These are phyloP conservation scores for Rhizopus stolonifer DNA, from an alignment of 371 early-diverging fungal species.

Conservation along the genomic window DNA sequence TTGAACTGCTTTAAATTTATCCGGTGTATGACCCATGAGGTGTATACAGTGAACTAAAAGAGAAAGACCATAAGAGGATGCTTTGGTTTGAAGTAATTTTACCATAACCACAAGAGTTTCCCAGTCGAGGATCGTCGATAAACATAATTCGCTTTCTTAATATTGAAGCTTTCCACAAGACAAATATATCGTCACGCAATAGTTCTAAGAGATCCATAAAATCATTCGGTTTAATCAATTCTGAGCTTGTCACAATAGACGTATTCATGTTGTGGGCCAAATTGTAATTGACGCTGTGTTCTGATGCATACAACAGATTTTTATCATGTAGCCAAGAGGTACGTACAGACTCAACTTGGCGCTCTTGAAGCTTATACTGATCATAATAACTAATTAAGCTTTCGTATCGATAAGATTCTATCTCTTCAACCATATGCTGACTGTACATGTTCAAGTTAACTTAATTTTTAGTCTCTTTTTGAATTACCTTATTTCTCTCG, in stretches of 20 bases:
- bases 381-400: slow-evolving; percentile 12
- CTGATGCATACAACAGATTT: background rate
- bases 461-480: background rate
- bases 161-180: slow-evolving; percentile 61
- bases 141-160: slow-evolving; percentile 56
- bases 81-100: no score
- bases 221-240: slow-evolving; percentile 22
- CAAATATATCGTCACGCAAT: slow-evolving; percentile 55
- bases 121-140: slow-evolving; percentile 49
- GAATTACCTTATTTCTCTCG: slow-evolving; percentile 22
- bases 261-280: background rate
- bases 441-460: background rate
- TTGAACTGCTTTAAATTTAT: slow-evolving; percentile 18
- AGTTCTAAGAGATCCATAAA: slow-evolving; percentile 38
- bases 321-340: background rate
- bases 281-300: slow-evolving; percentile 15
- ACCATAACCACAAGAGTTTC: slow-evolving; percentile 53
- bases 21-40: slow-evolving; percentile 32
- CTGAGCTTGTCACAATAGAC: background rate
- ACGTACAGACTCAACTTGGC: background rate
- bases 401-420: slow-evolving; percentile 3
- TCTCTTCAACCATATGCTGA: slow-evolving; percentile 13
- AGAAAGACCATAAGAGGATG: background rate
- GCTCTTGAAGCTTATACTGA: slow-evolving; percentile 4
- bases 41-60: slow-evolving; percentile 43